Conservation (phyloP, 2,329 filamentous ascomycete genomes). For the Helotiales sp. region DNA sequence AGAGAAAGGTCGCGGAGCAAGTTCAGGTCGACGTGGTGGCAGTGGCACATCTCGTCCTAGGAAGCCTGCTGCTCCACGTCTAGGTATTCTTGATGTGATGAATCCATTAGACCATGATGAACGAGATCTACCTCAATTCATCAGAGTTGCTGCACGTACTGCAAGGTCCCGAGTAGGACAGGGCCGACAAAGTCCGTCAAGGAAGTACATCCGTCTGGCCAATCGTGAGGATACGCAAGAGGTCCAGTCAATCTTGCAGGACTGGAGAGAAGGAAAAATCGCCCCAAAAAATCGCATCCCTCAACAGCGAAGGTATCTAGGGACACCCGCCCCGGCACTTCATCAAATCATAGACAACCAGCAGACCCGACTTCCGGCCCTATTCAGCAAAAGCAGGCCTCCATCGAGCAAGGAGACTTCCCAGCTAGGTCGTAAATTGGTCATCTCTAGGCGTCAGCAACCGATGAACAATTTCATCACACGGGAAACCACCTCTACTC, state of each 20-base stretch:
- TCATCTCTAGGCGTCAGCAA: constrained; percentile 33
- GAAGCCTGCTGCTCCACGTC: constrained; percentile 47
- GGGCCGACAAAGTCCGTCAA: constrained; percentile 59
- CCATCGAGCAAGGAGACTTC: neutral
- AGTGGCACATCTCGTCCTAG: neutral
- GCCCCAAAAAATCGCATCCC: constrained; percentile 20
- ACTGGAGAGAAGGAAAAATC: constrained; percentile 55
- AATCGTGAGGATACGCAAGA: constrained; percentile 65
- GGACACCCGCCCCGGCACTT: constrained; percentile 22
- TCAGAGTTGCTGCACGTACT: constrained; percentile 65
- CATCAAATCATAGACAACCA: constrained; percentile 29
- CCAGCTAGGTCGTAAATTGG: constrained; percentile 26
- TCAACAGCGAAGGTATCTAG: neutral
- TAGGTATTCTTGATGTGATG: constrained; percentile 65
- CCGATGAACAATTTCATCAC: constrained; percentile 44
- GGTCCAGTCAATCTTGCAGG: constrained; percentile 55
- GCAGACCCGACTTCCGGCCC: constrained; percentile 28
- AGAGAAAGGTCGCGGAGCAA: neutral
- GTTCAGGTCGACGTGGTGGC: neutral
- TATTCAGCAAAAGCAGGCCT: neutral
- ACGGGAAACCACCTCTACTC: constrained; percentile 4
- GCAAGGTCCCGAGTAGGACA: constrained; percentile 53
- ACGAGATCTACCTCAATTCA: constrained; percentile 55
- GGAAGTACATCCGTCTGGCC: constrained; percentile 64
- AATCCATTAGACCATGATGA: constrained; percentile 42